Conservation (phyloP, 2,329 filamentous ascomycete genomes). For the Dichotomopilus funicola region DNA sequence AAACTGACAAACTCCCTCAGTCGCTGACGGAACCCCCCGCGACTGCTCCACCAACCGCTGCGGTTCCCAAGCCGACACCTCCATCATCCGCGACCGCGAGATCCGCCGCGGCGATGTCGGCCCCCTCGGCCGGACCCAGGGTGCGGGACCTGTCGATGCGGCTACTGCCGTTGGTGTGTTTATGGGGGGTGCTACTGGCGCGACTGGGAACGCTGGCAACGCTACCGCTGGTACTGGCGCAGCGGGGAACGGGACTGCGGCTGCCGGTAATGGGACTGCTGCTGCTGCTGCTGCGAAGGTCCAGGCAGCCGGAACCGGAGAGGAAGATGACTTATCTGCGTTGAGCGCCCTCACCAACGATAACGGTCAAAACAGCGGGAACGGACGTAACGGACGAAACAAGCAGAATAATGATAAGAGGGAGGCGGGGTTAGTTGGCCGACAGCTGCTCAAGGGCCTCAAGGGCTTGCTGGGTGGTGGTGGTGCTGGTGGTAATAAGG, state of each 20-base stretch:
- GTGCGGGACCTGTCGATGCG: conserved; percentile 52
- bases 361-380: too few relatives aligned
- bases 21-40: conserved; percentile 60
- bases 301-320: too few relatives aligned
- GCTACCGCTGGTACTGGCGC: not conserved
- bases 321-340: conserved; percentile 17
- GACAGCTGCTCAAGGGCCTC: conserved; percentile 16
- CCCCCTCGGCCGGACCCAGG: conserved; percentile 58
- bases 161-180: conserved; percentile 52
- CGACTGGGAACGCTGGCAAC: conserved; percentile 16
- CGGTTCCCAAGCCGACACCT: conserved; percentile 63
- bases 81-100: conserved; percentile 59
- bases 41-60: conserved; percentile 56
- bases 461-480: conserved; percentile 7
- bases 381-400: too few relatives aligned
- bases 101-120: conserved; percentile 47
- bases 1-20: not conserved
- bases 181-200: conserved; percentile 40
- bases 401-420: conserved; percentile 1
- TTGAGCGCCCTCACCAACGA: not conserved
- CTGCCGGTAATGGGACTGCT: too few relatives aligned
- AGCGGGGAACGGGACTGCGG: too few relatives aligned
- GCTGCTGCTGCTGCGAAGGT: too few relatives aligned
- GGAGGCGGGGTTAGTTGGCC: not conserved
- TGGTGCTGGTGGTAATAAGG: conserved; percentile 22